Evolutionary conservation across 768 basidiomycete species (phyloP).

Genomic region (Rhodotorula kratochvilovae): DNA sequence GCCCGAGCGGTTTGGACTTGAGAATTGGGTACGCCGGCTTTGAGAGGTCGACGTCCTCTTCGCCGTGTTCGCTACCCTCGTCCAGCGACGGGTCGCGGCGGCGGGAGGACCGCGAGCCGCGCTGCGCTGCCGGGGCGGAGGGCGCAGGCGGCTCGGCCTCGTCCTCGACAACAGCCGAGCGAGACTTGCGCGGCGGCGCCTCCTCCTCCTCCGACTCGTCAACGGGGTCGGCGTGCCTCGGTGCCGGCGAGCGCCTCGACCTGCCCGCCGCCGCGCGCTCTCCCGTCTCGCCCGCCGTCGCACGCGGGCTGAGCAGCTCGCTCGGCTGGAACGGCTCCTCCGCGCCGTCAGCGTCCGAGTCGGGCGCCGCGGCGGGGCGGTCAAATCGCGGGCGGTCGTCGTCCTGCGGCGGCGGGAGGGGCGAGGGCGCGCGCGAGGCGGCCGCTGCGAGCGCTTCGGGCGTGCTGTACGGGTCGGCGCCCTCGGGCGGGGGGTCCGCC

Average conservation of each 20-base stretch:
- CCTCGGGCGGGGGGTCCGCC: constrained; percentile 15
- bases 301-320: too few species aligned
- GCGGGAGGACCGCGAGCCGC: background rate
- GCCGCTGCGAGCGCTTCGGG: constrained; percentile 19
- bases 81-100: background rate
- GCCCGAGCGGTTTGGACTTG: constrained; percentile 18
- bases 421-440: background rate
- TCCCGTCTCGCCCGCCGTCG: background rate
- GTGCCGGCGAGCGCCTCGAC: background rate
- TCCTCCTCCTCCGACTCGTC: background rate
- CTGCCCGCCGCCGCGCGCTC: background rate
- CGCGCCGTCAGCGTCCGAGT: background rate
- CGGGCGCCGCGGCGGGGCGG: constrained; percentile 9
- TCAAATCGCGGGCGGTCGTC: constrained; percentile 19
- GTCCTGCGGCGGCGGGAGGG: background rate
- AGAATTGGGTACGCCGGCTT: constrained; percentile 18
- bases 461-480: constrained; percentile 24
- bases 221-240: background rate
- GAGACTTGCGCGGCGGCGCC: background rate
- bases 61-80: background rate
- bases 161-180: too few species aligned
- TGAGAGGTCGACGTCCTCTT: background rate
- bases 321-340: background rate
- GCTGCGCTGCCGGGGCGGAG: background rate
- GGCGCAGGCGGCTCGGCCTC: background rate